Evolutionary conservation across 129 eudicot species (phyloP).

Genomic region (Escallonia herrerae): DNA sequence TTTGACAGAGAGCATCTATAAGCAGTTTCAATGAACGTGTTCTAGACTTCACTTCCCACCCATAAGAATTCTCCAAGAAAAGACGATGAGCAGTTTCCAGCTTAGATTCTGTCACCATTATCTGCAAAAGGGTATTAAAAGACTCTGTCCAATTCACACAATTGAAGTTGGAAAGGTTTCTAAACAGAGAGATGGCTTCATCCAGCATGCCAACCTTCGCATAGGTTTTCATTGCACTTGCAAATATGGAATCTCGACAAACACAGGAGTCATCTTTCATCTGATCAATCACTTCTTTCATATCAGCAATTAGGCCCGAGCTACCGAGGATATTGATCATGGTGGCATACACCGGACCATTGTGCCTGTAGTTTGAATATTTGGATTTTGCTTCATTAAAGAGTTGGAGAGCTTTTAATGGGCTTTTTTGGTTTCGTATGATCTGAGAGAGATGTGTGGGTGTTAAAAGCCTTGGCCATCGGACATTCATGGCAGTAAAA

Average conservation of each 20-base stretch:
- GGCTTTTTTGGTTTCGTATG: conserved; percentile 62
- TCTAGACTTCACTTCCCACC: conserved; percentile 77
- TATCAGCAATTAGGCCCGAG: conserved; percentile 50
- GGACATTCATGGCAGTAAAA: conserved; percentile 40
- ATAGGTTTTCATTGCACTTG: conserved; percentile 52
- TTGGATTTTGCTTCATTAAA: conserved; percentile 60
- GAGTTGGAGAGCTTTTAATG: conserved; percentile 69
- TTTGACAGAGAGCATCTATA: conserved; percentile 59
- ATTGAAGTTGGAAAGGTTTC: conserved; percentile 59
- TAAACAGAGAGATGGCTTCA: conserved; percentile 74
- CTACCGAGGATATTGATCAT: conserved; percentile 68
- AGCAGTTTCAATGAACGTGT: conserved; percentile 53
- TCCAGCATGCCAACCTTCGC: conserved; percentile 56
- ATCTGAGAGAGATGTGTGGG: conserved; percentile 72
- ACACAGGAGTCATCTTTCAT: conserved; percentile 84
- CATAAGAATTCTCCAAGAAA: conserved; percentile 46
- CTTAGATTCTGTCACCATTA: conserved; percentile 62
- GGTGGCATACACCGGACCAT: conserved; percentile 84
- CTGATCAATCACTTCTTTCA: conserved; percentile 63
- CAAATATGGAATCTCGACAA: conserved; percentile 64
- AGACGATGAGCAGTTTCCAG: conserved; percentile 47
- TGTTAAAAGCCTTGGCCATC: conserved; percentile 83
- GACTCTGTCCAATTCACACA: conserved; percentile 79
- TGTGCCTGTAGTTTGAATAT: conserved; percentile 70
- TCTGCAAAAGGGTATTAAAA: conserved; percentile 65